phyloP scores from a whole-genome alignment of 805 yeast species.

The Ogataea pini region DNA sequence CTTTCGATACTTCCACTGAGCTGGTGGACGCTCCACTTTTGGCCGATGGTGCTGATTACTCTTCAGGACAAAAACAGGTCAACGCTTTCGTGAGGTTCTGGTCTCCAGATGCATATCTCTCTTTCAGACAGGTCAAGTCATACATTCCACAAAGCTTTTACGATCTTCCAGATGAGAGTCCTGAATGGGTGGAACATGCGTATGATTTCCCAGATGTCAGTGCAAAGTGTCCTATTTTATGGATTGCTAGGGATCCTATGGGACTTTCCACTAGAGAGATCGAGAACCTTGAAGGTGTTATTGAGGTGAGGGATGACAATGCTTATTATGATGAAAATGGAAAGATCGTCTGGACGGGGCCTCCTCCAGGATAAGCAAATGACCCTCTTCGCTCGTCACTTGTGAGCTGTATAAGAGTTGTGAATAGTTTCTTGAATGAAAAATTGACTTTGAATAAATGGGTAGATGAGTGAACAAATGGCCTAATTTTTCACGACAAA shows the following conservation, averaged over 20 bases:
- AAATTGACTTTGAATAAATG: too few species aligned
- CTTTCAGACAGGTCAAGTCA: conserved; percentile 48
- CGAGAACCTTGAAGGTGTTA: conserved; percentile 51
- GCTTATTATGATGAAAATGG: conserved; percentile 58
- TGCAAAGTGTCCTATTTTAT: conserved; percentile 69
- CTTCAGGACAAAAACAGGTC: conserved; percentile 14
- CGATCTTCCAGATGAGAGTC: conserved; percentile 43
- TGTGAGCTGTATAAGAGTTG: too few species aligned
- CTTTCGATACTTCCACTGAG: not conserved
- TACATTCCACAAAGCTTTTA: conserved; percentile 62
- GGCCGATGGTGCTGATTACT: conserved; percentile 63
- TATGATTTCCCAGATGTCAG: conserved; percentile 76
- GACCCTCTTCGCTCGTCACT: too few species aligned
- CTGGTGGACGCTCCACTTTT: conserved; percentile 52
- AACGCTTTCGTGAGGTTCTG: conserved; percentile 46
- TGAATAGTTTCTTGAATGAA: too few species aligned
- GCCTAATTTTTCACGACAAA: too few species aligned
- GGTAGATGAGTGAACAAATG: too few species aligned
- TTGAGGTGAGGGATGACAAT: conserved; percentile 67
- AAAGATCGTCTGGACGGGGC: conserved; percentile 47
- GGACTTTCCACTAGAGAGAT: conserved; percentile 72
- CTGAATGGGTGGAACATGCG: conserved; percentile 57
- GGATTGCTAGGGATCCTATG: conserved; percentile 91
- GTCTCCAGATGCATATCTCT: conserved; percentile 54
- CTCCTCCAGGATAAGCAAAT: conserved; percentile 43